phyloP scores from a whole-genome alignment of 2,329 filamentous ascomycete genomes.

The Pseudocercospora fuligena region DNA sequence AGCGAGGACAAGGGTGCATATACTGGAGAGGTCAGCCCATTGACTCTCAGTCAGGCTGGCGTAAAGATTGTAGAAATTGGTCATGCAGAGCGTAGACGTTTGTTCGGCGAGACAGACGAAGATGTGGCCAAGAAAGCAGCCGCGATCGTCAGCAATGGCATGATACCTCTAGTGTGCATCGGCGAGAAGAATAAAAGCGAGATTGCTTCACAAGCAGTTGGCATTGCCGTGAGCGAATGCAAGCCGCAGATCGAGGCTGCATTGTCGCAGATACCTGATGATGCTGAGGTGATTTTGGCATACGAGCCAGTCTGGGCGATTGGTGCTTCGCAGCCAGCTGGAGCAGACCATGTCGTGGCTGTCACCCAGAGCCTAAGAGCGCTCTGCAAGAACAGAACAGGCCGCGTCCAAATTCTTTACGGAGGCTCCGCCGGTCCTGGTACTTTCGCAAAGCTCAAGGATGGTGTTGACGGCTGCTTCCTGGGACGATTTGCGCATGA shows the following conservation, averaged over 20 bases:
- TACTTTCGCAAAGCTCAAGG: constrained; percentile 69
- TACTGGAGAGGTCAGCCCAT: constrained; percentile 77
- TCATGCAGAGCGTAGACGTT: constrained; percentile 74
- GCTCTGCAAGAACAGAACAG: constrained; percentile 57
- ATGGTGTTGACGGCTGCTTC: constrained; percentile 79
- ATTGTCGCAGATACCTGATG: constrained; percentile 62
- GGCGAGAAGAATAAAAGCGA: constrained; percentile 66
- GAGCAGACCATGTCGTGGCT: constrained; percentile 71
- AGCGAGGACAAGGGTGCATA: constrained; percentile 72
- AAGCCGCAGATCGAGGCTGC: constrained; percentile 68
- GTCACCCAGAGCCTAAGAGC: constrained; percentile 70
- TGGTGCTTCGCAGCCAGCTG: constrained; percentile 73
- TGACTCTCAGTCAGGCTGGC: constrained; percentile 69
- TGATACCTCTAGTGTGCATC: constrained; percentile 80
- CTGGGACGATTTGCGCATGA: constrained; percentile 82
- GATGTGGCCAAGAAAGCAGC: constrained; percentile 70
- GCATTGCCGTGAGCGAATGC: constrained; percentile 68
- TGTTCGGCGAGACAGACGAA: constrained; percentile 77
- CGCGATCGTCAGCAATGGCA: constrained; percentile 69
- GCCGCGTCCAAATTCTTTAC: constrained; percentile 73
- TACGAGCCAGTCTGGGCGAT: constrained; percentile 93
- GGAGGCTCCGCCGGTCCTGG: constrained; percentile 83
- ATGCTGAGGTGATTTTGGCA: constrained; percentile 74
- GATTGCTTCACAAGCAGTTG: constrained; percentile 56
- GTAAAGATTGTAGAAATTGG: constrained; percentile 77